Evolutionary conservation across 23 red algal species (phyloP), one percentile per base, ranked within the genome.

Genomic region (Gracilariopsis chorda): DNA sequence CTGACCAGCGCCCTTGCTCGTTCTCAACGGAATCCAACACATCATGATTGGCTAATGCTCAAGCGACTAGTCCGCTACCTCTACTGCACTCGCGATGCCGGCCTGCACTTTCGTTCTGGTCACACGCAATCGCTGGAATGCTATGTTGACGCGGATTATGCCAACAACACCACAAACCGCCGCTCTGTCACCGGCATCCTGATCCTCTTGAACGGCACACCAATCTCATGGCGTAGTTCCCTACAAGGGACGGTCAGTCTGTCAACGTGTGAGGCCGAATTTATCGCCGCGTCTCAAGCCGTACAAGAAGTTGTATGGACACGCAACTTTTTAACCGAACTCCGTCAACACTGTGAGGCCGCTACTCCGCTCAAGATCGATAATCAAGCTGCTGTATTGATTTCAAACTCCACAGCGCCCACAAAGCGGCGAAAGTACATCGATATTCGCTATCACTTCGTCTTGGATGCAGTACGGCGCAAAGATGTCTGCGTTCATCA

Each of bases 201-300:
- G 8, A 0, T 29, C 34, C 21, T 56, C 7, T n/a, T 16, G 3
- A n/a, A 51, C 27, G 37, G 59, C 19, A 67, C 58, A 35, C 16
- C 58, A 4, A n/a, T 86, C 19, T 23, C 57, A 6, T 86, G 56
- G n/a, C 20, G 23, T 43, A 28, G 39, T 30, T n/a, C 11, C 13
- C 27, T 61, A 67, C 55, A 47, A 30, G 23, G 17, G 14, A 67
- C 47, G 20, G 43, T 53, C 29, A 3, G 39, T 17, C 28, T n/a
- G 46, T 86, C 59, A 9, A 69, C 81, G 10, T 45, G 59, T 33
- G 2, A 86, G 35, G 81, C 23, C 23, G 59, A 86, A 27, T 86
- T 48, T n/a, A 67, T 70, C 7, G 27, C 81, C 9, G 62, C 40
- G 14, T 24, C 57, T 30, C 27, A 13, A n/a, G 59, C 81, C 36